Percentiles rank a stretch among this genome's conserved stretches.
phyloP scores from a whole-genome alignment of 306 rosid species.

The Quercus parvula region DNA sequence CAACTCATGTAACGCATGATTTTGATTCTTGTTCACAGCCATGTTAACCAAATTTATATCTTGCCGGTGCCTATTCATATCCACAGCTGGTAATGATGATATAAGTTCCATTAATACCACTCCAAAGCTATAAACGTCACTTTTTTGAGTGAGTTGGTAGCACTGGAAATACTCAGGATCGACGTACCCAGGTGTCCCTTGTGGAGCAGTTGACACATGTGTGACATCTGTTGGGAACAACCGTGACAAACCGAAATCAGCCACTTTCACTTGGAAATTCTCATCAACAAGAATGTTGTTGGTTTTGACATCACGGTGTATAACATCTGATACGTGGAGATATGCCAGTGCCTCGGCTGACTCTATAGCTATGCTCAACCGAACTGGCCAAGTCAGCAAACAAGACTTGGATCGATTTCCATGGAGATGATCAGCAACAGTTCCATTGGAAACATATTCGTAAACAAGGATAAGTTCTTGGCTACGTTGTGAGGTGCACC shows the following conservation, averaged over 20 bases:
- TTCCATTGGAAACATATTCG: constrained; percentile 86
- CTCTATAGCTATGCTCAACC: constrained; percentile 77
- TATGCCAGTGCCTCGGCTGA: constrained; percentile 84
- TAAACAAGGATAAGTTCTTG: constrained; percentile 84
- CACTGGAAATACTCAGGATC: constrained; percentile 87
- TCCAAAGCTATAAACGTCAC: constrained; percentile 94
- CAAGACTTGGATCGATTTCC: constrained; percentile 36
- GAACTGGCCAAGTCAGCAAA: constrained; percentile 56
- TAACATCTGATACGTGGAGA: constrained; percentile 62
- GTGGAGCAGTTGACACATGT: constrained; percentile 95
- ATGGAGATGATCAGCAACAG: constrained; percentile 85
- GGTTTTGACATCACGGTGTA: constrained; percentile 90
- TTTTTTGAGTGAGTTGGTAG: constrained; percentile 74
- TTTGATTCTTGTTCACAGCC: constrained; percentile 64
- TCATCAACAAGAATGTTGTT: constrained; percentile 77
- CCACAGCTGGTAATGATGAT: constrained; percentile 81
- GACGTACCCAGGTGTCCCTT: constrained; percentile 96
- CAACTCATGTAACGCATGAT: constrained; percentile 52
- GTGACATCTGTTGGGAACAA: constrained; percentile 68
- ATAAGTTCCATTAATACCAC: constrained; percentile 79
- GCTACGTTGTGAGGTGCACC: constrained; percentile 83
- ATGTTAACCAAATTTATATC: constrained; percentile 73
- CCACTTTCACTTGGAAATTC: constrained; percentile 69
- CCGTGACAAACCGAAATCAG: constrained; percentile 89
- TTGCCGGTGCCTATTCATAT: constrained; percentile 58